These are phyloP conservation scores for Penicillium sp. DNA, from an alignment of 2,329 filamentous ascomycete species.

Conservation along the genomic window DNA sequence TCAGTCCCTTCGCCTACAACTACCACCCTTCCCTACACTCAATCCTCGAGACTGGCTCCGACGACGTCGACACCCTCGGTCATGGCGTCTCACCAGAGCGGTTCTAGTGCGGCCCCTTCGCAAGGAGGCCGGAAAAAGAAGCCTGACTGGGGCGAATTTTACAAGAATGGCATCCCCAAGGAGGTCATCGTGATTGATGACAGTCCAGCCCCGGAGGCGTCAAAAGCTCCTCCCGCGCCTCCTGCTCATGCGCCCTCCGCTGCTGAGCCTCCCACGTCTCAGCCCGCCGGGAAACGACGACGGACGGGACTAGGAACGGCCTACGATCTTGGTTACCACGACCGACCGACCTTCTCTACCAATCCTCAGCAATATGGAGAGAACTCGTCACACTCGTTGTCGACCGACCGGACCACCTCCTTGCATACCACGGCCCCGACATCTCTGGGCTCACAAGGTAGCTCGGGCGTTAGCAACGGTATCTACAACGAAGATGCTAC, in stretches of 20 bases:
- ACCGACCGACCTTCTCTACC: slow-evolving; percentile 65
- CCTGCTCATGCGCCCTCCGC: slow-evolving; percentile 20
- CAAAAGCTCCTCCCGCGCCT: slow-evolving; percentile 22
- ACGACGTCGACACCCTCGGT: slow-evolving; percentile 35
- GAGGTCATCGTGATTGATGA: slow-evolving; percentile 79
- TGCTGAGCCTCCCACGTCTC: slow-evolving; percentile 28
- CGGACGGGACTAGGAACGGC: slow-evolving; percentile 58
- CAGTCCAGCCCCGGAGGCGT: slow-evolving; percentile 50
- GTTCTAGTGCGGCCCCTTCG: slow-evolving; percentile 37
- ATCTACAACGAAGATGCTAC: slow-evolving; percentile 62
- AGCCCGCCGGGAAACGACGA: slow-evolving; percentile 62
- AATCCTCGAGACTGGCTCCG: slow-evolving; percentile 35
- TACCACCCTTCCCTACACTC: slow-evolving; percentile 31
- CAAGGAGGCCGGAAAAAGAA: slow-evolving; percentile 46
- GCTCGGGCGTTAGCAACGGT: slow-evolving; percentile 48
- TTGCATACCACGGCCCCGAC: slow-evolving; percentile 85
- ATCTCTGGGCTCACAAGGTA: slow-evolving; percentile 66
- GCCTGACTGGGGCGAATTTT: slow-evolving; percentile 75
- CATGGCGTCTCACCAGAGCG: slow-evolving; percentile 38
- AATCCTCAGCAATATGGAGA: slow-evolving; percentile 65
- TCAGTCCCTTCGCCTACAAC: slow-evolving; percentile 33
- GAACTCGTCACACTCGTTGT: slow-evolving; percentile 65
- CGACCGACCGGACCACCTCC: slow-evolving; percentile 78
- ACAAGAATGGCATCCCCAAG: slow-evolving; percentile 75
- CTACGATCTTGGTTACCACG: slow-evolving; percentile 69